Base-by-base conservation (phyloP, 2,329 filamentous ascomycete genomes). In the Canariomyces notabilis region DNA sequence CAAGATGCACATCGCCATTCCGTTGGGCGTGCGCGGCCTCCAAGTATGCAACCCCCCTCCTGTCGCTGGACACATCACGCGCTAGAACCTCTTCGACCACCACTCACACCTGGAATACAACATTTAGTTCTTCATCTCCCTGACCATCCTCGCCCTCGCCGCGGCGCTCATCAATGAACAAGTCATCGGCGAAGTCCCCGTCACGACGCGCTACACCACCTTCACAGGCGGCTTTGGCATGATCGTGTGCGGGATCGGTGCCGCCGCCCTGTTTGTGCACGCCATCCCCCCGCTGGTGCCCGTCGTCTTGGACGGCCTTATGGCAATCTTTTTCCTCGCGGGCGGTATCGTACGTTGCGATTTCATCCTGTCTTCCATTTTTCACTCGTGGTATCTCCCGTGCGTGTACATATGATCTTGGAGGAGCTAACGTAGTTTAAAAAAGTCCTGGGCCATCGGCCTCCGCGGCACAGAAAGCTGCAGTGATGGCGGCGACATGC, bases 291-390 rank as follows among this genome's bases (percentile, higher is more conserved):
- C 42, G 11, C 19, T 56, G 1, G 48, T 51, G 2, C 44, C 46
- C 5, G 5, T 57, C 2, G 53, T 20, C 3, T 39, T 55, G 3
- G 56, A 58, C 41, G 48, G 15, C 11, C 8, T 58, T 2, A 18
- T 42, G 0, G 49, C 36, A 2, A 6, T 56, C 6, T 29, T 58
- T n/a, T 49, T 53, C 18, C 42, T 55, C 5, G 53, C 38, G 1
- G 56, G 51, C 18, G 56, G 56, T 4, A 58, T 58, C n/a, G 54
- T 57, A 49, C 14, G 53, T 52, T 6, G n/a, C 23, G 9, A 12
- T 9, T 12, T 8, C 4, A 9, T 11, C 19, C 16, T 26, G 20
- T 21, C 20, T 21, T 12, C 23, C 14, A 2, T 29, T n/a, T 18
- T 31, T n/a, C 16, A 4, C 7, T 16, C 14, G 32, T 31, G 18